Conservation (phyloP, 352 stramenopile species). For the Phytophthora sp. region DNA sequence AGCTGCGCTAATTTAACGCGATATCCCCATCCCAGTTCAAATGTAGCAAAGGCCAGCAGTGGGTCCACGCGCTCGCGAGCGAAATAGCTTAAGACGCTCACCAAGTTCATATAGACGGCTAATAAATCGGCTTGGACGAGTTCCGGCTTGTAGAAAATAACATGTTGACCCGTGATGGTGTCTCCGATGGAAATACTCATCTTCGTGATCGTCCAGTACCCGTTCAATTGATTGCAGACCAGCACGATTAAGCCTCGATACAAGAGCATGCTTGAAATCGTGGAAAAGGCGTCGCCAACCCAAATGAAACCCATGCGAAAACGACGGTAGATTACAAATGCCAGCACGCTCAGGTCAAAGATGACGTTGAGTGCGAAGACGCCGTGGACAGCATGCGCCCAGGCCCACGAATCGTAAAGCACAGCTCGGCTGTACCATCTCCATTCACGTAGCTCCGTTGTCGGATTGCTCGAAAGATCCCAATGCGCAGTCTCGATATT, state of each 20-base stretch:
- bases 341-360: conserved; percentile 35
- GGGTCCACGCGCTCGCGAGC: conserved; percentile 39
- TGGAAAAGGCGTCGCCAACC: conserved; percentile 49
- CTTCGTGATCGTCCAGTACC: conserved; percentile 44
- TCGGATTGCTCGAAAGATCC: conserved; percentile 28
- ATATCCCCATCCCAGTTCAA: conserved; percentile 33
- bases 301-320: conserved; percentile 38
- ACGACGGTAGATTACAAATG: conserved; percentile 42
- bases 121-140: conserved; percentile 44
- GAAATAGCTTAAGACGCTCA: conserved; percentile 31
- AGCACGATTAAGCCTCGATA: conserved; percentile 42
- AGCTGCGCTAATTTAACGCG: conserved; percentile 14
- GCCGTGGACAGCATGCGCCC: conserved; percentile 44
- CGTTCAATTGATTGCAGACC: conserved; percentile 43
- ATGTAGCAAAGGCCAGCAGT: conserved; percentile 31
- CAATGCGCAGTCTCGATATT: conserved; percentile 46
- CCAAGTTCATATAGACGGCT: conserved; percentile 38
- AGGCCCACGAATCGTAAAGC: conserved; percentile 54
- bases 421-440: conserved; percentile 38
- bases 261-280: conserved; percentile 41
- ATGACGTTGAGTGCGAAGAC: conserved; percentile 38
- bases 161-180: conserved; percentile 21
- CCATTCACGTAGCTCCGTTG: conserved; percentile 31
- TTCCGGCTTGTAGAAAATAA: conserved; percentile 38
- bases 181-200: conserved; percentile 31